Conservation (phyloP, 2,329 filamentous ascomycete genomes). For the Arthrobotrys sphaeroides region DNA sequence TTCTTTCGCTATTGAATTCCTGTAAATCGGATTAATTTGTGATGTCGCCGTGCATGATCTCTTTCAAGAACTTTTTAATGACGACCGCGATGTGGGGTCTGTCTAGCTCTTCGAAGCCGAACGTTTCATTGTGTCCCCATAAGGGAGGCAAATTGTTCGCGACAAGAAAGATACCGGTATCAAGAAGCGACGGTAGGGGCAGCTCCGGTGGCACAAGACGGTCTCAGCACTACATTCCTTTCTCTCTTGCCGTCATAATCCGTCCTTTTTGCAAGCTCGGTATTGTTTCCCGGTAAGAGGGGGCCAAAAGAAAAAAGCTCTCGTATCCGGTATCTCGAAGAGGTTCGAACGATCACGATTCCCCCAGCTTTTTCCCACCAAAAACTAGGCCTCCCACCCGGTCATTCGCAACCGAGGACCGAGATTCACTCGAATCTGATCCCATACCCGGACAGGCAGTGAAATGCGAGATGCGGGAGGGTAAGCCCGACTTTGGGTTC, state of each 20-base stretch:
- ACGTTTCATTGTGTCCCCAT: not conserved
- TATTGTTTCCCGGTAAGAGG: not conserved
- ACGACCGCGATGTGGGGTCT: conserved; percentile 2
- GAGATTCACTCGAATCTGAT: not conserved
- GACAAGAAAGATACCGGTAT: not conserved
- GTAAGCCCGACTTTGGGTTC: not conserved
- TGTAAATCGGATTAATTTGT: not conserved
- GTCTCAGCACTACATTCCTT: not conserved
- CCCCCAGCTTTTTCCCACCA: not conserved
- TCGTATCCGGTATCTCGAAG: conserved; percentile 8
- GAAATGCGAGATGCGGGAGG: not conserved
- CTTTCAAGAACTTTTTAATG: not conserved
- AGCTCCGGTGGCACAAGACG: not conserved
- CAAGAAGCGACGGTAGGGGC: conserved; percentile 1
- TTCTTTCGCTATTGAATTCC: not conserved
- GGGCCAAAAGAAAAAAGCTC: too few relatives aligned
- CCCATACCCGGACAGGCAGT: not conserved
- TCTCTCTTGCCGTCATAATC: not conserved
- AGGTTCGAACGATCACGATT: conserved; percentile 4
- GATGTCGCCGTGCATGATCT: conserved; percentile 3
- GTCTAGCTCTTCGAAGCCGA: not conserved
- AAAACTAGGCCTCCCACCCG: conserved; percentile 16
- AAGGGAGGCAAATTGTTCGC: not conserved
- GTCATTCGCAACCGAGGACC: conserved; percentile 6
- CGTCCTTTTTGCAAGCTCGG: too few relatives aligned